Conservation (phyloP, 768 basidiomycete genomes). For the Phylloporus scabripes region DNA sequence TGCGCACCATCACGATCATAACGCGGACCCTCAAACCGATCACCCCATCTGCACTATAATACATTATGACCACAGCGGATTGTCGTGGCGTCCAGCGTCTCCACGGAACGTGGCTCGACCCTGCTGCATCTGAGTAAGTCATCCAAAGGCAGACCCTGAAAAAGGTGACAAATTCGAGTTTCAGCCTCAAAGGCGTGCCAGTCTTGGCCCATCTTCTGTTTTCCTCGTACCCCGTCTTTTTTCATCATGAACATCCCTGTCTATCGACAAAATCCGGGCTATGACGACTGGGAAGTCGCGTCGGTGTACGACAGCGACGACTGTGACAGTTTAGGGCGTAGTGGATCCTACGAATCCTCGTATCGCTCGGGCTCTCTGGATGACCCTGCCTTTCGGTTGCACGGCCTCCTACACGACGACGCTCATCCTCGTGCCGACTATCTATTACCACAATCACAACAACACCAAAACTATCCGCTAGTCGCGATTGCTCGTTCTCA, state of each 20-base stretch:
- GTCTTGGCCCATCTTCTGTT: background rate
- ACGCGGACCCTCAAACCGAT: conserved; percentile 8
- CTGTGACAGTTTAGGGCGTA: conserved; percentile 22
- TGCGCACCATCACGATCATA: conserved; percentile 6
- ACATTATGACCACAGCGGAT: conserved; percentile 18
- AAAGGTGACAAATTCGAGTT: background rate
- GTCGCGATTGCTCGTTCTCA: background rate
- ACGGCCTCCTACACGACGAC: conserved; percentile 3
- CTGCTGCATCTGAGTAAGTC: conserved; percentile 23
- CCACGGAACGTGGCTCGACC: conserved; percentile 22
- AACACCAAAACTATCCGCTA: conserved; percentile 8
- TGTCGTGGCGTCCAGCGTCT: conserved; percentile 19
- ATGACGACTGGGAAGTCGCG: conserved; percentile 28
- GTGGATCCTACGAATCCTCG: conserved; percentile 14
- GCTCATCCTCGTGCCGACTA: conserved; percentile 10
- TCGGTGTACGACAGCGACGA: conserved; percentile 28
- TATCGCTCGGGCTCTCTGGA: conserved; percentile 3
- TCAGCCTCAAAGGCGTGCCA: background rate
- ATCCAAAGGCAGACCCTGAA: background rate
- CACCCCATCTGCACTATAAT: conserved; percentile 2
- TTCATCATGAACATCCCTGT: conserved; percentile 22
- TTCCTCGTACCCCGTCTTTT: background rate
- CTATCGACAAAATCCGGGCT: conserved; percentile 21
- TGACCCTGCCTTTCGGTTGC: conserved; percentile 7
- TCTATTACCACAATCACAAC: conserved; percentile 12